Percentiles rank a stretch among this genome's conserved stretches.
phyloP scores from a whole-genome alignment of 306 rosid genomes.

The Fragaria nilgerrensis region DNA sequence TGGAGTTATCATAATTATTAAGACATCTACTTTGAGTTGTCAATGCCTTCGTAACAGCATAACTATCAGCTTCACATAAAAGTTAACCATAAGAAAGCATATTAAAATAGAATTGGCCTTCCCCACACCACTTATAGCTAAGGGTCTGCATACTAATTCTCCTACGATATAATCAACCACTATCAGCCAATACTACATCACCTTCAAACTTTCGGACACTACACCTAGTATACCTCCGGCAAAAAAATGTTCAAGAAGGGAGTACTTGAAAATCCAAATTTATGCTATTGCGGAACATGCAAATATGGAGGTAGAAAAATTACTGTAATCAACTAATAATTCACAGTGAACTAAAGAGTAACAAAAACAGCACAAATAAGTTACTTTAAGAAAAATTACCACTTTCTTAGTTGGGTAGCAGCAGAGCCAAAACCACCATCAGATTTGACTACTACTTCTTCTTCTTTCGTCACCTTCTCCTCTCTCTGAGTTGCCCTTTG shows the following conservation, averaged over 20 bases:
- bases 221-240: neutral
- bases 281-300: neutral
- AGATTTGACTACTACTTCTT: conserved; percentile 51
- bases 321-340: neutral
- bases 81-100: neutral
- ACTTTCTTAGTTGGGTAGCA: conserved; percentile 36
- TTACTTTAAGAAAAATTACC: conserved; percentile 39
- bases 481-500: conserved; percentile 76
- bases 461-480: conserved; percentile 58
- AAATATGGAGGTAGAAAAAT: neutral
- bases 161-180: neutral
- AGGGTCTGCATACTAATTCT: neutral
- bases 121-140: neutral
- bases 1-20: neutral
- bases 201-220: neutral
- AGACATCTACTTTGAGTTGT: neutral
- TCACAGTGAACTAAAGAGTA: neutral
- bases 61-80: neutral
- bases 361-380: neutral
- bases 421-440: conserved; percentile 41
- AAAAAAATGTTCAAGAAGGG: neutral
- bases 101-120: too few species aligned
- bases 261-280: neutral
- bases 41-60: neutral
- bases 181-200: neutral